These are phyloP conservation scores for Stylonectria norvegica DNA, from an alignment of 2,329 filamentous ascomycete species.

Conservation along the genomic window DNA sequence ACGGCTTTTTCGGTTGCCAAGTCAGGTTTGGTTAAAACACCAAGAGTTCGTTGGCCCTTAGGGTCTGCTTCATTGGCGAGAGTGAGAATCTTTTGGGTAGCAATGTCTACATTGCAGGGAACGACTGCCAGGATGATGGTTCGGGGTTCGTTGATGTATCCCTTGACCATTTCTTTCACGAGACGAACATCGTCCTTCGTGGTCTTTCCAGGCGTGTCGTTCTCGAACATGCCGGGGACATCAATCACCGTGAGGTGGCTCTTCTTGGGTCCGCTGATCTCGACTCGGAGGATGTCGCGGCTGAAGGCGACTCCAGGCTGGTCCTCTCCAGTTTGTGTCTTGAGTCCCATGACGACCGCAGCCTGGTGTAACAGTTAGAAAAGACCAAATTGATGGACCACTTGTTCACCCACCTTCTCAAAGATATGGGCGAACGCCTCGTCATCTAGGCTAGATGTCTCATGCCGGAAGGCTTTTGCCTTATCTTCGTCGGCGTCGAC, in stretches of 20 bases:
- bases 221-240: conserved; percentile 50
- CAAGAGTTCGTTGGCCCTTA: conserved; percentile 40
- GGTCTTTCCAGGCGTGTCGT: conserved; percentile 34
- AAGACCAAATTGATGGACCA: not conserved
- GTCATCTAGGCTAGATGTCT: conserved; percentile 20
- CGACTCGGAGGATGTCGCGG: conserved; percentile 40
- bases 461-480: conserved; percentile 27
- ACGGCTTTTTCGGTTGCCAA: conserved; percentile 42
- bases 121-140: conserved; percentile 50
- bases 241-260: conserved; percentile 52
- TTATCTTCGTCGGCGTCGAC: conserved; percentile 11
- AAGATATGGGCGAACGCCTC: conserved; percentile 38
- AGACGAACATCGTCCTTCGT: conserved; percentile 43
- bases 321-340: conserved; percentile 9
- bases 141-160: conserved; percentile 43
- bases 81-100: conserved; percentile 40
- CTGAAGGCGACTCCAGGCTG: conserved; percentile 39
- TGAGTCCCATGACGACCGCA: conserved; percentile 44
- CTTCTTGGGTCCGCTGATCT: conserved; percentile 43
- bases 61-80: conserved; percentile 38
- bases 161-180: conserved; percentile 45
- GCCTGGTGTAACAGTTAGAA: conserved; percentile 28
- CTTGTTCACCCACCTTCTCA: conserved; percentile 31
- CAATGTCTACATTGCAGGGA: conserved; percentile 38
- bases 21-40: conserved; percentile 59